Evolutionary conservation across 768 basidiomycete genomes (phyloP).

Genomic region (Panellus pusillus): DNA sequence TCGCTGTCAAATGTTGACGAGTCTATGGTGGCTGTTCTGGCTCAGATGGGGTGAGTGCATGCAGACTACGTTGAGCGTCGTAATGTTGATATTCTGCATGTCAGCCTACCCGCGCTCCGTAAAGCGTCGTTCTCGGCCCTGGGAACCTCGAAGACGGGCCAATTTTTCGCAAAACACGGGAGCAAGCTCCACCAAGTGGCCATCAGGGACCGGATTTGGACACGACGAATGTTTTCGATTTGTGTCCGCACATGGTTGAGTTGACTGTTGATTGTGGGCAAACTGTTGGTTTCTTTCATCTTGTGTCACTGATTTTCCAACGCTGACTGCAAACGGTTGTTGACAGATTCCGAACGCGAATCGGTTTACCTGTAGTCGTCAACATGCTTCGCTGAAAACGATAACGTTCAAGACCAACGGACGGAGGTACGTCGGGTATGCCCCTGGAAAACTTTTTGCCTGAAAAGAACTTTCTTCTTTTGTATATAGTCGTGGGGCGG

Average conservation of each 20-base stretch:
- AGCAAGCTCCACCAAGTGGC: slow-evolving; percentile 2
- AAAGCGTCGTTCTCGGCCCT: neutral
- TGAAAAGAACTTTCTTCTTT: too few species aligned
- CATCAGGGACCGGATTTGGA: neutral
- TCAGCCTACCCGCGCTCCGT: slow-evolving; percentile 4
- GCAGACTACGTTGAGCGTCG: too few species aligned
- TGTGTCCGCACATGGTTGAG: slow-evolving; percentile 6
- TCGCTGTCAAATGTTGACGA: neutral
- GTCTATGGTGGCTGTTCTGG: neutral
- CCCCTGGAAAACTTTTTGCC: too few species aligned
- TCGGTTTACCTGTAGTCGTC: neutral
- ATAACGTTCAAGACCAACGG: slow-evolving; percentile 1
- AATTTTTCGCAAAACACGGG: slow-evolving; percentile 13
- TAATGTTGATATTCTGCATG: neutral
- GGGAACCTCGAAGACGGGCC: neutral
- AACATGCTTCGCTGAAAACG: neutral
- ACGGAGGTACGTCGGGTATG: neutral
- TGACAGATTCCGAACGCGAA: neutral
- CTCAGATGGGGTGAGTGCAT: slow-evolving; percentile 9
- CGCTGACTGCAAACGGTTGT: neutral
- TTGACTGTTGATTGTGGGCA: slow-evolving; percentile 7
- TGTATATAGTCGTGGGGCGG: slow-evolving; percentile 2
- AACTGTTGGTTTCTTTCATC: neutral
- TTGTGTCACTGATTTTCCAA: too few species aligned
- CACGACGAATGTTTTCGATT: neutral